Conservation (phyloP, 2,329 filamentous ascomycete species). For the Venturia asperata region DNA sequence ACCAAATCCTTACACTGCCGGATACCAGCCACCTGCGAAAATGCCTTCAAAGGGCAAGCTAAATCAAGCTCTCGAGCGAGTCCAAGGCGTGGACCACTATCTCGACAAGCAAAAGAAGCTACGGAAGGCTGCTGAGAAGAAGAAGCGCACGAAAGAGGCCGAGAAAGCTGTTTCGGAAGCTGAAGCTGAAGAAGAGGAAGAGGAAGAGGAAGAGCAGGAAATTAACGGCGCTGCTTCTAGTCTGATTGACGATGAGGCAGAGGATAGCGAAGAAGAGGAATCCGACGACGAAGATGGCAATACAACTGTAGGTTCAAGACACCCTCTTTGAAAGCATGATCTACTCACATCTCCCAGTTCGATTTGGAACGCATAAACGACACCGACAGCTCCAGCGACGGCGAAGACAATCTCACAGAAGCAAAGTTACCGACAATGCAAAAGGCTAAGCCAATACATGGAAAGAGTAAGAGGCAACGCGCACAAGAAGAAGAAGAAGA, state of each 20-base stretch:
- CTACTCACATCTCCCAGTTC: slow-evolving; percentile 11
- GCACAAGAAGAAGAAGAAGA: slow-evolving; percentile 16
- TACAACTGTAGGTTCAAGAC: background rate
- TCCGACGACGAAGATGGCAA: slow-evolving; percentile 11
- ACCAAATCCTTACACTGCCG: background rate
- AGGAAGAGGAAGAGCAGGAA: slow-evolving; percentile 22
- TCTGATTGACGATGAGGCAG: slow-evolving; percentile 32
- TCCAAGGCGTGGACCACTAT: slow-evolving; percentile 60
- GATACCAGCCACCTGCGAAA: background rate
- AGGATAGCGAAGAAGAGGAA: slow-evolving; percentile 28
- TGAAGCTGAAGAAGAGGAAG: slow-evolving; percentile 31
- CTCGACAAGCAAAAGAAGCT: slow-evolving; percentile 71
- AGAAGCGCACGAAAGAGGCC: slow-evolving; percentile 30
- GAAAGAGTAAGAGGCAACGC: background rate
- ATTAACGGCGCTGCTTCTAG: background rate
- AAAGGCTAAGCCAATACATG: background rate
- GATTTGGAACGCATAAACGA: slow-evolving; percentile 24
- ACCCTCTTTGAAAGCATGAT: background rate
- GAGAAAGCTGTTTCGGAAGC: slow-evolving; percentile 32
- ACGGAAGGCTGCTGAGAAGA: slow-evolving; percentile 48
- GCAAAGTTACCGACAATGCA: slow-evolving; percentile 9
- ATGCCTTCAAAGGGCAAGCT: slow-evolving; percentile 38
- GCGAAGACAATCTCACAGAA: slow-evolving; percentile 16
- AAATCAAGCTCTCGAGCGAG: slow-evolving; percentile 50
- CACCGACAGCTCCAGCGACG: slow-evolving; percentile 18